Conservation (phyloP, 2,329 filamentous ascomycete genomes). For the Alternaria triticina region DNA sequence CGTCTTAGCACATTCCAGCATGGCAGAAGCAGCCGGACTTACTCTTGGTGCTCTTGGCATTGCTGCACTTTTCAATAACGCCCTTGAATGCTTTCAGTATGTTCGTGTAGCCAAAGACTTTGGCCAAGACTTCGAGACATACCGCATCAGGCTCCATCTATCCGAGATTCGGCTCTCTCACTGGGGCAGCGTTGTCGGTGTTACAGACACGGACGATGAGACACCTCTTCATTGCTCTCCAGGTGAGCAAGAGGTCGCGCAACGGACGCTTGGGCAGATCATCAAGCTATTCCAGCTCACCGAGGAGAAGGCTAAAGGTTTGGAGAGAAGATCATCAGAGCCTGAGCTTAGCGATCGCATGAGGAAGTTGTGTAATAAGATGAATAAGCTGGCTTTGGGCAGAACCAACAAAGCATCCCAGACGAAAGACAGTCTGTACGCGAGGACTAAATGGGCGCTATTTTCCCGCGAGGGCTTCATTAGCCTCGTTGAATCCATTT, state of each 20-base stretch:
- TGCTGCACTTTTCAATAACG: slow-evolving; percentile 25
- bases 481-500: neutral
- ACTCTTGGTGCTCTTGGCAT: slow-evolving; percentile 24
- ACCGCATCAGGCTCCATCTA: neutral
- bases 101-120: slow-evolving; percentile 27
- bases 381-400: neutral
- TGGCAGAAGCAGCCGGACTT: slow-evolving; percentile 25
- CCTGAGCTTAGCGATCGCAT: neutral
- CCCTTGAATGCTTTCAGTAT: slow-evolving; percentile 32
- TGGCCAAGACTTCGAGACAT: slow-evolving; percentile 22
- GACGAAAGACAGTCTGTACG: neutral
- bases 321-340: neutral
- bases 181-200: neutral
- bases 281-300: neutral
- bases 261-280: neutral
- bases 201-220: neutral
- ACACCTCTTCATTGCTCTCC: neutral
- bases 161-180: neutral
- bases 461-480: neutral
- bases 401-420: neutral
- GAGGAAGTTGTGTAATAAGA: neutral
- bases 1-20: neutral
- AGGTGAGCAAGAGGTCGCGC: neutral
- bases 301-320: neutral
- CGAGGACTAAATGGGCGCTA: neutral